These are phyloP conservation scores for Reticulascus tulasneorum DNA, from an alignment of 2,329 filamentous ascomycete species.

Conservation along the genomic window DNA sequence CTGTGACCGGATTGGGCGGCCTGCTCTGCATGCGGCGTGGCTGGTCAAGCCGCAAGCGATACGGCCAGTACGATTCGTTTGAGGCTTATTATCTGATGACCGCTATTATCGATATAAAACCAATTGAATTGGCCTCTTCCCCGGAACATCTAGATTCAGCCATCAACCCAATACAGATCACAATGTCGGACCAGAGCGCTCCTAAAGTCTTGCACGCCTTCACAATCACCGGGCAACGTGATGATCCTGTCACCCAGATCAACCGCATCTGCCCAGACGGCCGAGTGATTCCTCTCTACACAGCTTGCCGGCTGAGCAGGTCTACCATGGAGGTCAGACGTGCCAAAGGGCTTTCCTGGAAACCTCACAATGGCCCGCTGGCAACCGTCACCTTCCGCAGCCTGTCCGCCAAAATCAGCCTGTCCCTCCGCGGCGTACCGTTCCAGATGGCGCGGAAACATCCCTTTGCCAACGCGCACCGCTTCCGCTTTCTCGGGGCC, in stretches of 20 bases:
- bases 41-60: too few species aligned
- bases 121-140: not conserved
- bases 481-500: conserved; percentile 7
- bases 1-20: too few species aligned
- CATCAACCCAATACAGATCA: not conserved
- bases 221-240: not conserved
- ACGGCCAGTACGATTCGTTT: too few species aligned
- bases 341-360: not conserved
- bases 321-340: conserved; percentile 9
- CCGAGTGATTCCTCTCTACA: not conserved
- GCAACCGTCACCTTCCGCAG: conserved; percentile 6
- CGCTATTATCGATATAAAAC: too few species aligned
- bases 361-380: conserved; percentile 2
- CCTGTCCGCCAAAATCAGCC: conserved; percentile 8
- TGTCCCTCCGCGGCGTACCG: conserved; percentile 7
- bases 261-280: conserved; percentile 1
- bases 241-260: too few species aligned
- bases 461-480: conserved; percentile 5
- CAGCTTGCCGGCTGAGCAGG: conserved; percentile 4
- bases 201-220: not conserved
- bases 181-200: not conserved
- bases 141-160: not conserved
- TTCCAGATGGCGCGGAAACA: conserved; percentile 10
- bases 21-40: too few species aligned
- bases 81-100: too few species aligned